Conservation (phyloP, 495 filamentous ascomycete genomes). For the Podospora fimiseda region DNA sequence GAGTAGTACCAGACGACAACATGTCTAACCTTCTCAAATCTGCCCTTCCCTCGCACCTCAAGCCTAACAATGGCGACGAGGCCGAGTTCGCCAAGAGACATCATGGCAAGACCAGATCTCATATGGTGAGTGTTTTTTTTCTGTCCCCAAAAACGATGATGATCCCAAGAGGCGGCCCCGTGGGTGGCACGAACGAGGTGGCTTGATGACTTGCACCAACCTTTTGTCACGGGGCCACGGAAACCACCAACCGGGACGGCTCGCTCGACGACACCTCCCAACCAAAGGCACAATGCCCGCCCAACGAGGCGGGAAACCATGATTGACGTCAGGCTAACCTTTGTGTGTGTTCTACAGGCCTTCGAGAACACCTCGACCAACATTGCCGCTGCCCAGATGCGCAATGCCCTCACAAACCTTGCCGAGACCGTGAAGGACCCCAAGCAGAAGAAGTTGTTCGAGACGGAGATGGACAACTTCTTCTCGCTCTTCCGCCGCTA, state of each 20-base stretch:
- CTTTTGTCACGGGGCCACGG: conserved; percentile 1
- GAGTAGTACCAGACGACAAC: conserved; percentile 31
- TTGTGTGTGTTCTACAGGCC: conserved; percentile 52
- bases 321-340: conserved; percentile 15
- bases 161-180: background rate
- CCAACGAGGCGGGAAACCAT: background rate
- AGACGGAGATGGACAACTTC: conserved; percentile 99
- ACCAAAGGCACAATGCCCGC: background rate
- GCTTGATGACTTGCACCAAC: conserved; percentile 7
- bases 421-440: conserved; percentile 81
- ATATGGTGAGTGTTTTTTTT: conserved; percentile 68
- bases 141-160: no score
- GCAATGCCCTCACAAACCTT: conserved; percentile 90
- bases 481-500: conserved; percentile 95
- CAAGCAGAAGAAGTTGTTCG: conserved; percentile 83
- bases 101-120: conserved; percentile 90
- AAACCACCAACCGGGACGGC: background rate
- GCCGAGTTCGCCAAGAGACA: conserved; percentile 59
- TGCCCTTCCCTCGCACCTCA: conserved; percentile 76
- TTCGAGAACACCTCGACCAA: conserved; percentile 99
- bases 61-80: conserved; percentile 52
- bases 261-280: background rate
- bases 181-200: conserved; percentile 3
- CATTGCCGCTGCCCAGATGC: conserved; percentile 97
- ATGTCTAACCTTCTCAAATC: conserved; percentile 64